Base-by-base conservation (phyloP, 2,329 filamentous ascomycete genomes). In the Arthrobotrys musiformis region DNA sequence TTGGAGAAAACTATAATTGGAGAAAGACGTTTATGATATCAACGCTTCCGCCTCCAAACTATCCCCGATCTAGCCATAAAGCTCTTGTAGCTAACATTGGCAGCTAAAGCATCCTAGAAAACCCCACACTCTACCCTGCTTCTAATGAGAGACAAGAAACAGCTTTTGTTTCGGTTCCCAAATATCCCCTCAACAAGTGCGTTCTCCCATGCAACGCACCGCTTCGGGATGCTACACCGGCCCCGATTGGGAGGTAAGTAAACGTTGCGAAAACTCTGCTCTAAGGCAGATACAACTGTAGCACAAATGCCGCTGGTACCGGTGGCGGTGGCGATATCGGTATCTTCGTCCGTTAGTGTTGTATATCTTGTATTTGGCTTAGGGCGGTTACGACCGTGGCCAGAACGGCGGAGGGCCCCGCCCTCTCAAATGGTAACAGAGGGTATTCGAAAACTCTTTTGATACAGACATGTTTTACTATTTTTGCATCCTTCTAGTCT, bases 91-190 rank as follows among this genome's bases (percentile, higher is more conserved):
- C 17, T 26, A 24, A 40, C 24, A 58, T 58, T 40, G 33, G 54
- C 33, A 58, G 33, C 54, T 40, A 40, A 11, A 11, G 3, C n/a
- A 40, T 11, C 33, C 33, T 58, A 6, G 17, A 26, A 35, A 40
- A 40, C 54, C 33, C 54, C 30, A 58, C 33, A 58, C 19, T 56
- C 19, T 15, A 26, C 54, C 54, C 54, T 56, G 8, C 13, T 15
- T 50, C n/a, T 11, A 33, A 54, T 33, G 48, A 54, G 28, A 35
- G n/a, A 56, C 28, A 58, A 40, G 54, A 58, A 58, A 40, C 33
- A 40, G 13, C 8, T 24, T 13, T 26, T 40, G 54, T 58, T 58
- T 58, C 30, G 33, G 54, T 22, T 58, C 2, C 4, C 13, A 26
- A n/a, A 24, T 40, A 58, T 37, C 8, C 33, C 30, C 6, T 19